Evolutionary conservation across 768 basidiomycete species (phyloP), one percentile per base, ranked within the genome.

Genomic region (Phylloporus arenicola): DNA sequence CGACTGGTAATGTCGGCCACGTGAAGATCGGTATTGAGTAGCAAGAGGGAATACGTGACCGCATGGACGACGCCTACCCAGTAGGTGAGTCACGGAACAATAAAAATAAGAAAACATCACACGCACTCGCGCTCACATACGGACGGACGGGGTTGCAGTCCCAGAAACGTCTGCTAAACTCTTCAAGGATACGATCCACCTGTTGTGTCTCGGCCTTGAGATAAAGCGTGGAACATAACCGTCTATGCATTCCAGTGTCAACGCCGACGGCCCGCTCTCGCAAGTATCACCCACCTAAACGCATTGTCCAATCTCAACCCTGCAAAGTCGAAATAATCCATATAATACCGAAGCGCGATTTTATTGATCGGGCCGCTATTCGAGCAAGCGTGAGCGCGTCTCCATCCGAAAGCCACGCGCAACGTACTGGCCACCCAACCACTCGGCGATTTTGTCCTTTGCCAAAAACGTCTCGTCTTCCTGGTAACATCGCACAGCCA

Each of bases 201-300:
- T 98, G 94, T 63, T 99, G 96, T 0, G 95, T 95, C 68, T 99
- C 96, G 2, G 84, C 96, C 68, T 92, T 94, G 52, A 99, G 78
- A 65, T 80, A 97, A 2, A 99, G 77, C 65, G 95, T 96, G 12
- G 84, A 84, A 64, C 94, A 97, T 11, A 99, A 72, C 20, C 84
- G 84, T 54, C 94, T 93, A 14, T 34, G 1, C 9, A 17, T 22
- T 19, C 30, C 35, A 14, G 16, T 12, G 2, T 52, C 33, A 51
- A 35, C 6, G 39, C 19, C 14, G 31, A 24, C 12, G 12, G 20
- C 7, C 17, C 14, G 22, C 1, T 19, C 33, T 14, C 14, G 46
- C 20, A 22, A 24, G 29, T 40, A 45, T 30, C 47, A 53, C 73
- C 24, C 40, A 90, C 92, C 94, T 78, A 68, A 99, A 97, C 4